These are phyloP conservation scores for Bruguiera gymnorhiza DNA, from an alignment of 345 rosid species.

Conservation along the genomic window DNA sequence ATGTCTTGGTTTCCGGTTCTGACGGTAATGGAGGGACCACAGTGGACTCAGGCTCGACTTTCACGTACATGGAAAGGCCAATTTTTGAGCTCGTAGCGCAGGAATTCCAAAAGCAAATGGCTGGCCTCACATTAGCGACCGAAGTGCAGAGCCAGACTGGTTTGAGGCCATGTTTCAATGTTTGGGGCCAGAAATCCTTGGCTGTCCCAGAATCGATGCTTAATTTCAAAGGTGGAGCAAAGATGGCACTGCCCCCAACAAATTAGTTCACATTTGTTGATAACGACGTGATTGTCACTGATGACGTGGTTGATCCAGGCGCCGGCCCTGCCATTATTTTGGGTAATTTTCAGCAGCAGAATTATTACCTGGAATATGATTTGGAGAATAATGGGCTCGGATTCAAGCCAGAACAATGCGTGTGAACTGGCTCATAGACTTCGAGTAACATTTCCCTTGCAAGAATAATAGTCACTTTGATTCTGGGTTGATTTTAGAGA, in stretches of 20 bases:
- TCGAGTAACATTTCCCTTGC: not conserved
- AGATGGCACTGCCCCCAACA: constrained; percentile 55
- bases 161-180: constrained; percentile 63
- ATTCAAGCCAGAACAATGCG: constrained; percentile 52
- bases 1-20: constrained; percentile 44
- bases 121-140: too few species aligned
- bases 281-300: constrained; percentile 37
- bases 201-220: constrained; percentile 48
- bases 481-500: not conserved
- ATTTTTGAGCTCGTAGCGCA: constrained; percentile 47
- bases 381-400: constrained; percentile 68
- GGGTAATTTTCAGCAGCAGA: constrained; percentile 84
- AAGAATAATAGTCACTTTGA: not conserved
- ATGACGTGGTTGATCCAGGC: constrained; percentile 18
- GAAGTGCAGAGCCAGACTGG: constrained; percentile 46
- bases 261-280: constrained; percentile 54
- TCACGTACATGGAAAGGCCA: constrained; percentile 75
- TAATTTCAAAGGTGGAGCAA: constrained; percentile 80
- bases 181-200: constrained; percentile 41
- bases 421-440: constrained; percentile 13
- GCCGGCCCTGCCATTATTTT: constrained; percentile 76
- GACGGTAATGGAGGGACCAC: constrained; percentile 82
- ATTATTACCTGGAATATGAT: constrained; percentile 72
- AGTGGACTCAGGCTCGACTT: constrained; percentile 87
- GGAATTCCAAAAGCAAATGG: constrained; percentile 62